Conservation (phyloP, 2,329 filamentous ascomycete species). For the Pyrenochaeta sp. region DNA sequence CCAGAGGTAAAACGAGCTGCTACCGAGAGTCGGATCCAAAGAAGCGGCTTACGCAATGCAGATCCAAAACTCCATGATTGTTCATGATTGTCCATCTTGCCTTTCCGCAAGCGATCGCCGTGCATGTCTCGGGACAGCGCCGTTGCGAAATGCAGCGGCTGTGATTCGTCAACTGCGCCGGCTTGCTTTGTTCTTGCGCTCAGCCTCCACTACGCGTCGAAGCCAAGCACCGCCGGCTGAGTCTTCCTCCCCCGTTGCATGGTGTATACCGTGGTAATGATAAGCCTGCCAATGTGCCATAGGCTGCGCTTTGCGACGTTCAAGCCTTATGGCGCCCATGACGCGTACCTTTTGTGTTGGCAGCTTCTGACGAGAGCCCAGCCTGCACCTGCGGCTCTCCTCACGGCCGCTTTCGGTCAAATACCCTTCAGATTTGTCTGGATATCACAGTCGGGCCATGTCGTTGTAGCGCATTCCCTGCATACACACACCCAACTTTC, state of each 20-base stretch:
- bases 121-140: neutral
- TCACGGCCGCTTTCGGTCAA: slow-evolving; percentile 32
- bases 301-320: slow-evolving; percentile 13
- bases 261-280: slow-evolving; percentile 4
- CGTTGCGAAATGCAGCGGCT: neutral
- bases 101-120: neutral
- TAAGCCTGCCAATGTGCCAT: slow-evolving; percentile 18
- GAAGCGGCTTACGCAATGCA: neutral
- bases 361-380: slow-evolving; percentile 24
- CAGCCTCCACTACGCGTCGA: slow-evolving; percentile 29
- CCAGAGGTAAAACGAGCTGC: neutral
- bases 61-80: neutral
- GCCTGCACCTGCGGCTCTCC: slow-evolving; percentile 38
- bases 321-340: slow-evolving; percentile 28
- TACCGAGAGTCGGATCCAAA: neutral
- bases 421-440: slow-evolving; percentile 5
- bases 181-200: slow-evolving; percentile 16
- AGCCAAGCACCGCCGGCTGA: slow-evolving; percentile 19
- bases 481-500: neutral
- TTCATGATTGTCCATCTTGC: neutral
- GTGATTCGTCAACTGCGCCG: slow-evolving; percentile 15
- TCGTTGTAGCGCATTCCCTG: neutral
- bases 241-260: slow-evolving; percentile 6
- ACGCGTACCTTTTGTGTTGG: slow-evolving; percentile 38
- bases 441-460: neutral